phyloP scores from a whole-genome alignment of 306 rosid species.

The Fragaria vesca region DNA sequence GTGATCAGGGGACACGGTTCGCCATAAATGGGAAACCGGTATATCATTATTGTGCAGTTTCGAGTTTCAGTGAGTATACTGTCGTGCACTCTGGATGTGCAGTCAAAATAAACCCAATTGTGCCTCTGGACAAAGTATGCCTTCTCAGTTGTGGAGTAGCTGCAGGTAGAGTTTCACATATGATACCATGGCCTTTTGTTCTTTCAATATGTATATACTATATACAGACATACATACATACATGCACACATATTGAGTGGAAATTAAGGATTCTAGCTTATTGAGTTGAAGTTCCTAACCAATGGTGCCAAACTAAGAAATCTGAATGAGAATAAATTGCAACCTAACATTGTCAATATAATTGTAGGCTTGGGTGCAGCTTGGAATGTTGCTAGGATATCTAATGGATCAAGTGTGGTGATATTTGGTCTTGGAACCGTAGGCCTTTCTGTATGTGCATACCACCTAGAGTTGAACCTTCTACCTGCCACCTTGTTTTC shows the following conservation, averaged over 20 bases:
- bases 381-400: slow-evolving; percentile 88
- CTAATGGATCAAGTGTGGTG: slow-evolving; percentile 84
- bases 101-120: slow-evolving; percentile 62
- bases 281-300: not conserved
- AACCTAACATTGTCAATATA: slow-evolving; percentile 21
- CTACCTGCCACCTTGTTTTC: not conserved
- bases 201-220: not conserved
- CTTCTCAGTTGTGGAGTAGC: slow-evolving; percentile 94
- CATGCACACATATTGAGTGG: not conserved
- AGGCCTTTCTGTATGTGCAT: slow-evolving; percentile 83
- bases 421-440: slow-evolving; percentile 97
- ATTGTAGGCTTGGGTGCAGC: slow-evolving; percentile 86
- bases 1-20: slow-evolving; percentile 91
- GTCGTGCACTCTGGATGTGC: slow-evolving; percentile 98
- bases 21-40: slow-evolving; percentile 74
- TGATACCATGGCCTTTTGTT: not conserved
- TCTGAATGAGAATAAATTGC: not conserved
- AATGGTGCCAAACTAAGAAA: not conserved
- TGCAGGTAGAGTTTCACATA: slow-evolving; percentile 56
- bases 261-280: not conserved
- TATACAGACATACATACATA: not conserved
- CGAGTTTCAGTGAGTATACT: slow-evolving; percentile 91
- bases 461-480: too few species aligned
- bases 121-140: slow-evolving; percentile 84
- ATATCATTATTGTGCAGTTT: slow-evolving; percentile 93